These are phyloP conservation scores for Nakaseomyces kungkrabaensis DNA, from an alignment of 1,139 yeast species.

Conservation along the genomic window DNA sequence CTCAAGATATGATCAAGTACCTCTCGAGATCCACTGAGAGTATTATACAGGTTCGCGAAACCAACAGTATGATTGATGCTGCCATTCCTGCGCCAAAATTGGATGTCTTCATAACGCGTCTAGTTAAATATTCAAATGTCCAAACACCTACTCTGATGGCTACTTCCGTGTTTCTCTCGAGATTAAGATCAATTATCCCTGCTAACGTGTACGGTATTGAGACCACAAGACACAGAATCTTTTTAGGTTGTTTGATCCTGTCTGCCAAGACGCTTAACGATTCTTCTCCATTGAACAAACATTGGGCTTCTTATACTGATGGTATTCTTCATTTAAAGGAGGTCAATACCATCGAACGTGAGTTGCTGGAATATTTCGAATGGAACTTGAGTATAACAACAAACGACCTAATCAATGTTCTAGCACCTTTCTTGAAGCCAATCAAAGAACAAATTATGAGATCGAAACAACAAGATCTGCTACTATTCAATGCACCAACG, in stretches of 20 bases:
- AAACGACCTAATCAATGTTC: conserved; percentile 55
- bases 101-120: conserved; percentile 54
- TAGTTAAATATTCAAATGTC: conserved; percentile 75
- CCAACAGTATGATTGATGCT: conserved; percentile 10
- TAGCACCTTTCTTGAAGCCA: conserved; percentile 67
- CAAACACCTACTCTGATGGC: conserved; percentile 95
- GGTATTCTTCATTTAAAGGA: conserved; percentile 69
- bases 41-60: conserved; percentile 50
- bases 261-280: conserved; percentile 90
- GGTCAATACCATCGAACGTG: conserved; percentile 86
- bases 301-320: conserved; percentile 88
- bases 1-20: conserved; percentile 68
- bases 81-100: conserved; percentile 31
- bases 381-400: conserved; percentile 72
- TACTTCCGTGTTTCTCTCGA: conserved; percentile 68
- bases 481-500: conserved; percentile 15
- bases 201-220: conserved; percentile 87
- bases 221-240: conserved; percentile 87
- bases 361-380: conserved; percentile 65
- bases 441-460: conserved; percentile 38
- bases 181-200: conserved; percentile 68
- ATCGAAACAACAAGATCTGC: conserved; percentile 10
- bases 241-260: conserved; percentile 74
- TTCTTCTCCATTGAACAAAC: conserved; percentile 87
- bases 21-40: conserved; percentile 73